Conservation (phyloP, 441 rosid species). For the Aleurites moluccanus region DNA sequence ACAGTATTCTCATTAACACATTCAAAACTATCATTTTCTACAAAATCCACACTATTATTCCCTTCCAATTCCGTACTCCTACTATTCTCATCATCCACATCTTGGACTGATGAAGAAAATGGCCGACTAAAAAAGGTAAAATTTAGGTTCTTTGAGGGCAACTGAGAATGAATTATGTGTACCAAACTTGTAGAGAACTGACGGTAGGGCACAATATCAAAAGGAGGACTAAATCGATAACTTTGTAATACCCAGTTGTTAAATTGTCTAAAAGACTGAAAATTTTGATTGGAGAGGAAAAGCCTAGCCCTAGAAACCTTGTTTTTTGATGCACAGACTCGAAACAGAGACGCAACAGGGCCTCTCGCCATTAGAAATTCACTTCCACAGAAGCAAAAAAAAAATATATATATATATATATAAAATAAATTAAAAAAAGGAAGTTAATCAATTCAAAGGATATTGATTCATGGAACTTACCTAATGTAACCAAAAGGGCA, state of each 20-base stretch:
- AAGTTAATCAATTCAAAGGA: slow-evolving; percentile 6
- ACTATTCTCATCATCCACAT: slow-evolving; percentile 22
- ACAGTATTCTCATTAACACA: background rate
- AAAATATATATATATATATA: background rate
- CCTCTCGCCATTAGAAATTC: slow-evolving; percentile 45
- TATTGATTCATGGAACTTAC: background rate
- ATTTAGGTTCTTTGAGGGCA: slow-evolving; percentile 8
- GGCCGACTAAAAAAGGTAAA: slow-evolving; percentile 16
- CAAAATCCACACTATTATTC: slow-evolving; percentile 11
- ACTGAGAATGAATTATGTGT: slow-evolving; percentile 19
- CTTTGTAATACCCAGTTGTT: slow-evolving; percentile 26
- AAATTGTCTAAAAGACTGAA: slow-evolving; percentile 27
- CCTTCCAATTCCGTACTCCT: slow-evolving; percentile 12
- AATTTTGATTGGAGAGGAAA: slow-evolving; percentile 25
- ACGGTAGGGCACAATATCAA: slow-evolving; percentile 19
- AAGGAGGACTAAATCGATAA: slow-evolving; percentile 17
- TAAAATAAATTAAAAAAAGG: too few species aligned
- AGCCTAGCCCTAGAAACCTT: slow-evolving; percentile 28
- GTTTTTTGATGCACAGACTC: slow-evolving; percentile 34
- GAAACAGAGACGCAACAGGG: slow-evolving; percentile 36
- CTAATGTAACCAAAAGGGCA: background rate
- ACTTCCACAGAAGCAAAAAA: slow-evolving; percentile 2
- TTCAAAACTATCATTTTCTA: slow-evolving; percentile 2
- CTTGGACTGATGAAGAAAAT: slow-evolving; percentile 31
- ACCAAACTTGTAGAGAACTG: slow-evolving; percentile 23